phyloP scores from a whole-genome alignment of 257 asterid species.

The Forsythia suspensa region DNA sequence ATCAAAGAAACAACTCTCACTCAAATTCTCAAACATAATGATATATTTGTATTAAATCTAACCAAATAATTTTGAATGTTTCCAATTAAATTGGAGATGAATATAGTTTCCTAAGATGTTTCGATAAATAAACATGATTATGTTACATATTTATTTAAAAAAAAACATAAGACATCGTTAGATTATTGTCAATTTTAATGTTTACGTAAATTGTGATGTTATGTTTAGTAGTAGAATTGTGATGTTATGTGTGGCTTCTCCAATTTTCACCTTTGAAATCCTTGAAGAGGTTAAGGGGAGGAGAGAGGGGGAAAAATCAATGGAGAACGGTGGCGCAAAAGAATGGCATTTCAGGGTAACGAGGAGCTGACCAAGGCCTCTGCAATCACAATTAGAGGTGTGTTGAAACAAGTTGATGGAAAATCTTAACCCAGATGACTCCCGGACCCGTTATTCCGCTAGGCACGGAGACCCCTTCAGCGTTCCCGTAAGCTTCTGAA shows the following conservation, averaged over 20 bases:
- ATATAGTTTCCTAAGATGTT: too few species aligned
- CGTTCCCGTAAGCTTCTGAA: slow-evolving; percentile 68
- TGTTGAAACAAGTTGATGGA: slow-evolving; percentile 38
- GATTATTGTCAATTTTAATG: too few species aligned
- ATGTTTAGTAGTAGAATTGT: too few species aligned
- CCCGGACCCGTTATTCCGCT: slow-evolving; percentile 58
- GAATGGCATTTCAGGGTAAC: slow-evolving; percentile 62
- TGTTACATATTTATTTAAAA: too few species aligned
- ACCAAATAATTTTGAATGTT: too few species aligned
- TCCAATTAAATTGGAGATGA: too few species aligned
- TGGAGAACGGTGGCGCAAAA: slow-evolving; percentile 40
- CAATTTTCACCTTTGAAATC: neutral
- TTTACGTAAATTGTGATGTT: too few species aligned
- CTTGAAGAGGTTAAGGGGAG: neutral
- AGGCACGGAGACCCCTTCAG: slow-evolving; percentile 90
- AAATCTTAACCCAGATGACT: slow-evolving; percentile 42
- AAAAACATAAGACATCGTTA: too few species aligned
- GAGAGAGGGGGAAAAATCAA: neutral
- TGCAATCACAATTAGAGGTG: slow-evolving; percentile 53
- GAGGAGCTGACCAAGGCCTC: slow-evolving; percentile 46
- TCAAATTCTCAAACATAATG: too few species aligned
- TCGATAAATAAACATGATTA: too few species aligned
- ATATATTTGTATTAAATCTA: too few species aligned
- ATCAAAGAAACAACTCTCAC: too few species aligned
- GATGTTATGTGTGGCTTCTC: neutral